phyloP scores from a whole-genome alignment of 257 asterid species.

The Solanum sejunctum region DNA sequence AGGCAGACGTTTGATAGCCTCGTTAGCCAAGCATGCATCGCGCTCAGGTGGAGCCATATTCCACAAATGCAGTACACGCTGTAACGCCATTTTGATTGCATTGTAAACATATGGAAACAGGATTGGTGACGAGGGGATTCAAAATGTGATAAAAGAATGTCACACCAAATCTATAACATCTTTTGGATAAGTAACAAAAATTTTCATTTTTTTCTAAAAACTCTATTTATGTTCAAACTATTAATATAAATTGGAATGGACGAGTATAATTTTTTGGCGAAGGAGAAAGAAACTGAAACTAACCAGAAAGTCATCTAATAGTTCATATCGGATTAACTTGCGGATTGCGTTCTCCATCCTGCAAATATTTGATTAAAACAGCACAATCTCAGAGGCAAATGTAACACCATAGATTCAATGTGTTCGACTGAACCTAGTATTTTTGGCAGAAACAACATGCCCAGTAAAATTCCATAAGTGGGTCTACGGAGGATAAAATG shows the following conservation, averaged over 20 bases:
- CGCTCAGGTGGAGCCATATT: slow-evolving; percentile 68
- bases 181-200: too few species aligned
- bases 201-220: too few species aligned
- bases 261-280: not conserved
- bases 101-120: not conserved
- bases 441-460: not conserved
- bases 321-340: slow-evolving; percentile 64
- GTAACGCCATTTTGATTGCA: not conserved
- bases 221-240: too few species aligned
- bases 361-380: not conserved
- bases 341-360: slow-evolving; percentile 66
- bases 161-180: not conserved
- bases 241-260: not conserved
- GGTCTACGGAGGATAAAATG: too few species aligned
- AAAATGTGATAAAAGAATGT: not conserved
- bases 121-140: not conserved
- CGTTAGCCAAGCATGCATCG: slow-evolving; percentile 58
- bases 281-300: not conserved
- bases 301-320: slow-evolving; percentile 51
- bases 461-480: too few species aligned
- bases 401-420: not conserved
- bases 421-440: not conserved
- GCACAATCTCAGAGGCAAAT: not conserved
- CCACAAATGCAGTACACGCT: slow-evolving; percentile 66
- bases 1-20: slow-evolving; percentile 51